A percentile compares a stretch with the other conserved stretches of the same genome.
These are phyloP conservation scores for Penicillium crystallinum DNA, from an alignment of 495 filamentous ascomycete genomes.

Conservation along the genomic window DNA sequence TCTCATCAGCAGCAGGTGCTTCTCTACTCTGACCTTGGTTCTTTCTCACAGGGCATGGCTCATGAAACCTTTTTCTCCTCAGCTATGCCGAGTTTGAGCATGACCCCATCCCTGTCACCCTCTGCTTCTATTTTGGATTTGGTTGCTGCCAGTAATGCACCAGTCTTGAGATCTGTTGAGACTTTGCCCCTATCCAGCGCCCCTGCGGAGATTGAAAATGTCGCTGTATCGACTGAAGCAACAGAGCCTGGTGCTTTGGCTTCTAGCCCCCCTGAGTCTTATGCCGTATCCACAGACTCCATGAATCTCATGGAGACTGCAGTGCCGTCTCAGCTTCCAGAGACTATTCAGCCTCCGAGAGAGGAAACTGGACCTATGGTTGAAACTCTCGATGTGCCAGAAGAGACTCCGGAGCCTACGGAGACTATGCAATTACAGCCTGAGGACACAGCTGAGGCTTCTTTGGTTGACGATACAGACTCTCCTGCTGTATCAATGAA, in stretches of 20 bases:
- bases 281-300: background rate
- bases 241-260: background rate
- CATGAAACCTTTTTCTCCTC: slow-evolving; percentile 7
- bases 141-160: background rate
- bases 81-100: slow-evolving; percentile 2
- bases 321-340: background rate
- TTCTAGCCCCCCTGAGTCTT: background rate
- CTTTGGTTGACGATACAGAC: background rate
- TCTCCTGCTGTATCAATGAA: background rate
- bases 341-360: background rate
- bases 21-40: slow-evolving; percentile 7
- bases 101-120: slow-evolving; percentile 1
- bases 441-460: background rate
- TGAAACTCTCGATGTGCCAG: background rate
- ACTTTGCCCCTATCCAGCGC: background rate
- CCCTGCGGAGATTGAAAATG: background rate
- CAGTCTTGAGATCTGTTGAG: background rate
- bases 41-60: slow-evolving; percentile 12
- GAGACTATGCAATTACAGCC: background rate
- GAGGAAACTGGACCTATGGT: background rate
- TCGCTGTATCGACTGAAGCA: background rate
- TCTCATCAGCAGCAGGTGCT: slow-evolving; percentile 10
- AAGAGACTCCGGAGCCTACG: background rate
- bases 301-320: background rate
- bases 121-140: background rate